Conservation (phyloP, 1,284 basidiomycete species). For the Serendipita sp. region DNA sequence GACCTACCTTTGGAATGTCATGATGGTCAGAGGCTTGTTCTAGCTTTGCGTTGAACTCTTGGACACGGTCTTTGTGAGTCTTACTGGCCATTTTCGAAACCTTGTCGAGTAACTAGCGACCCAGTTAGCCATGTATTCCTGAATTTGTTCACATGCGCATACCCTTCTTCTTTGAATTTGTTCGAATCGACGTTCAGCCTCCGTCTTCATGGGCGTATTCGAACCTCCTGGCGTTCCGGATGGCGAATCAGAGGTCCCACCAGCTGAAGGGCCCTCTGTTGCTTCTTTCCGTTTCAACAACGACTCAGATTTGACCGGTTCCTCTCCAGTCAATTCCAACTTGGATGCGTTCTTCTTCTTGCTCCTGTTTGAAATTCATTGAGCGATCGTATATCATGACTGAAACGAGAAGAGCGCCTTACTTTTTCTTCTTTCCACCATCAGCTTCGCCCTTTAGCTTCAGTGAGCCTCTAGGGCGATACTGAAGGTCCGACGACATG, state of each 20-base stretch:
- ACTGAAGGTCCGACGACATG: slow-evolving; percentile 69
- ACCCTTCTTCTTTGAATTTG: slow-evolving; percentile 74
- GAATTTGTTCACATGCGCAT: slow-evolving; percentile 22
- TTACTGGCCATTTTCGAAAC: slow-evolving; percentile 70
- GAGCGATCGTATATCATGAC: slow-evolving; percentile 13
- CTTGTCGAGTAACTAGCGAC: slow-evolving; percentile 55
- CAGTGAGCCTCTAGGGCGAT: slow-evolving; percentile 74
- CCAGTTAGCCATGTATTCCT: neutral
- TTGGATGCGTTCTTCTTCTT: slow-evolving; percentile 74
- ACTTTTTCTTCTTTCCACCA: slow-evolving; percentile 73
- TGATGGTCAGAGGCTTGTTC: slow-evolving; percentile 85
- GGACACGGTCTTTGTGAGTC: slow-evolving; percentile 92
- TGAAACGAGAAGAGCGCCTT: slow-evolving; percentile 10
- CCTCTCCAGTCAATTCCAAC: slow-evolving; percentile 14
- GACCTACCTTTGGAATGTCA: slow-evolving; percentile 73
- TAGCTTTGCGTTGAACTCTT: slow-evolving; percentile 80
- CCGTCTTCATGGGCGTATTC: slow-evolving; percentile 52
- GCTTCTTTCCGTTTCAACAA: slow-evolving; percentile 24
- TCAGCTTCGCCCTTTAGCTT: slow-evolving; percentile 73
- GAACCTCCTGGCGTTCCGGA: slow-evolving; percentile 16
- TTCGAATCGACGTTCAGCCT: slow-evolving; percentile 81
- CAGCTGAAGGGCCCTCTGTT: slow-evolving; percentile 19
- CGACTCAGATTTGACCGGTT: slow-evolving; percentile 10
- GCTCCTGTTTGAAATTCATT: slow-evolving; percentile 34
- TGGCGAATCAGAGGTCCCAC: slow-evolving; percentile 22